These are phyloP conservation scores for Steccherinum ochraceum DNA, from an alignment of 768 basidiomycete genomes.

Conservation along the genomic window DNA sequence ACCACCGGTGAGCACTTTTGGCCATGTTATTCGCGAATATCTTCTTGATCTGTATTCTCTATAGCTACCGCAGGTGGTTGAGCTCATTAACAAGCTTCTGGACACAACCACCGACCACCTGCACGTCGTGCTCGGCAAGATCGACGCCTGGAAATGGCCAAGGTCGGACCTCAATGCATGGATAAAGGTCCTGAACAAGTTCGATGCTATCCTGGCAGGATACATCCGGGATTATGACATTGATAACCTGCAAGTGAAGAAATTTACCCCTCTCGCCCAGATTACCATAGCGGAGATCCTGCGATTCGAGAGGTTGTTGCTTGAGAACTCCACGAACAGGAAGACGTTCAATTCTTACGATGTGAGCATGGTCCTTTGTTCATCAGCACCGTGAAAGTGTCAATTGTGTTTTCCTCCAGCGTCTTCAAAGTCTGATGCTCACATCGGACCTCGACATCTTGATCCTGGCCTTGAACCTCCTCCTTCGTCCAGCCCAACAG, in stretches of 20 bases:
- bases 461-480: constrained; percentile 72
- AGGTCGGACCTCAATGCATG: constrained; percentile 96
- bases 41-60: constrained; percentile 12
- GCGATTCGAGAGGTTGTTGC: constrained; percentile 78
- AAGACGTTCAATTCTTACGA: constrained; percentile 97
- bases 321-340: constrained; percentile 97
- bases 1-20: constrained; percentile 63
- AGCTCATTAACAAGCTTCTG: constrained; percentile 68
- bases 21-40: constrained; percentile 9
- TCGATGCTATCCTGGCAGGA: constrained; percentile 83
- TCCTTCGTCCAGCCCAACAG: constrained; percentile 91
- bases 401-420: constrained; percentile 38
- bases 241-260: constrained; percentile 74
- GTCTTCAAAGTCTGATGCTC: constrained; percentile 81
- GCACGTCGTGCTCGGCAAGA: constrained; percentile 53
- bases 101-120: constrained; percentile 65
- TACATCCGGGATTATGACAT: constrained; percentile 81
- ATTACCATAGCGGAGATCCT: constrained; percentile 75
- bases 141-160: constrained; percentile 89
- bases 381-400: neutral
- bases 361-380: constrained; percentile 45
- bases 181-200: constrained; percentile 93
- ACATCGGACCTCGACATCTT: constrained; percentile 89
- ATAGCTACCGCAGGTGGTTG: constrained; percentile 74
- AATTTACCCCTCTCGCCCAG: constrained; percentile 73